Conservation (phyloP, 106 monocot genomes). For the Dendrobium huoshanense region DNA sequence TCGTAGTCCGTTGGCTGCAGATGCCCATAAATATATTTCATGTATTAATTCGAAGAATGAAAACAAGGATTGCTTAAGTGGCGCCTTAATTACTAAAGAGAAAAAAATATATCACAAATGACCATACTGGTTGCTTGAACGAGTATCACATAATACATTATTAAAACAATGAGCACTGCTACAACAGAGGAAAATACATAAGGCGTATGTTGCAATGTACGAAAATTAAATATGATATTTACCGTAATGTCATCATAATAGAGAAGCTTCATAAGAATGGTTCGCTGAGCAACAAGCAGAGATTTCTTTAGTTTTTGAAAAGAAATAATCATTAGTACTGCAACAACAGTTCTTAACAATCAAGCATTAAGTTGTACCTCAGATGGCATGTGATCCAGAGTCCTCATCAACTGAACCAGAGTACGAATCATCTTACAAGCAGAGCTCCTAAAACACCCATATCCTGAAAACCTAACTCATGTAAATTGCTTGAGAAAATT, state of each 20-base stretch:
- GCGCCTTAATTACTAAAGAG: neutral
- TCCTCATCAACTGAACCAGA: slow-evolving; percentile 89
- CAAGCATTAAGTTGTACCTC: slow-evolving; percentile 39
- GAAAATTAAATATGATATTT: slow-evolving; percentile 4
- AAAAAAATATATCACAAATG: neutral
- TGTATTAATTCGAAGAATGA: neutral
- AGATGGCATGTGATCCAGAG: slow-evolving; percentile 88
- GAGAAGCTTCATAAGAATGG: slow-evolving; percentile 92
- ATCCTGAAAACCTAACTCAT: neutral
- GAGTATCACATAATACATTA: neutral
- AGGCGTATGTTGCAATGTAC: neutral
- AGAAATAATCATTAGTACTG: neutral
- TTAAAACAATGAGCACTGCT: neutral
- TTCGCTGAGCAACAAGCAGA: slow-evolving; percentile 50
- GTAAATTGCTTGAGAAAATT: neutral
- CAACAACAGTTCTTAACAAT: neutral
- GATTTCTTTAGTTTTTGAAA: slow-evolving; percentile 3
- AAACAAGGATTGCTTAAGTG: neutral
- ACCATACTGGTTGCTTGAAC: neutral
- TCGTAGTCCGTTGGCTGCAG: slow-evolving; percentile 92
- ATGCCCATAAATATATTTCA: neutral
- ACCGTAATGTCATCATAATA: slow-evolving; percentile 97
- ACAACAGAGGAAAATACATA: neutral
- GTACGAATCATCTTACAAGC: slow-evolving; percentile 99
- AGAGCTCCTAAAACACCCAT: slow-evolving; percentile 57